Conservation (phyloP, 345 rosid species). For the Camelina sativa region DNA sequence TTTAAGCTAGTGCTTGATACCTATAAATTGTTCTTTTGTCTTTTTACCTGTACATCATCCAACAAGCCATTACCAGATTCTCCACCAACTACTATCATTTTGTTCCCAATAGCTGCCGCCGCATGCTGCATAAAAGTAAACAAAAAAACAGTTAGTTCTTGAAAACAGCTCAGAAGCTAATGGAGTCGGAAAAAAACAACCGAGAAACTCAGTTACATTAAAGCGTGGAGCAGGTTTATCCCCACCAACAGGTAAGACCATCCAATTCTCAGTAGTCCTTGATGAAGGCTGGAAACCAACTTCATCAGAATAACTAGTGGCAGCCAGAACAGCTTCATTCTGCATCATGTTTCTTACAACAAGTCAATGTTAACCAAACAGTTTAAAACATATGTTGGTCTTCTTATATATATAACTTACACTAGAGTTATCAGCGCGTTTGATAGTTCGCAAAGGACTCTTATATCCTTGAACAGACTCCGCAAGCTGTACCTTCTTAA, state of each 20-base stretch:
- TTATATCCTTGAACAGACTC: conserved; percentile 68
- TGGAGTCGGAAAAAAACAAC: neutral
- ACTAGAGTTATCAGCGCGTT: conserved; percentile 54
- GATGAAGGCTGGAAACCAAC: conserved; percentile 54
- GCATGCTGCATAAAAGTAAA: conserved; percentile 66
- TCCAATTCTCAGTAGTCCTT: conserved; percentile 80
- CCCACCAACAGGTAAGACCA: conserved; percentile 75
- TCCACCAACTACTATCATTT: conserved; percentile 96
- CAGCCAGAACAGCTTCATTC: conserved; percentile 57
- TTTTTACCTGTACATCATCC: conserved; percentile 92
- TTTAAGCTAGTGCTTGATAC: neutral
- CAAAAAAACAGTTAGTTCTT: neutral
- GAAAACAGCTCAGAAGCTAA: conserved; percentile 18
- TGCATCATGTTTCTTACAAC: conserved; percentile 40
- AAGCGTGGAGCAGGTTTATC: conserved; percentile 82
- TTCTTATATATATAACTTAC: conserved; percentile 47
- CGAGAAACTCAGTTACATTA: conserved; percentile 53
- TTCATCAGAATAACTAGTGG: conserved; percentile 57
- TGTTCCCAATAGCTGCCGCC: conserved; percentile 85
- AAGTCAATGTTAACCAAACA: conserved; percentile 1
- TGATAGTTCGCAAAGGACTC: conserved; percentile 79
- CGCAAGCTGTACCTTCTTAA: conserved; percentile 96
- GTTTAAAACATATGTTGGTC: too few species aligned
- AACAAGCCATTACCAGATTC: conserved; percentile 81
- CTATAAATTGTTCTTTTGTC: neutral